Percentiles rank a stretch among this genome's conserved stretches.
Evolutionary conservation across 768 basidiomycete genomes (phyloP).

Genomic region (Termitomyces sp.): DNA sequence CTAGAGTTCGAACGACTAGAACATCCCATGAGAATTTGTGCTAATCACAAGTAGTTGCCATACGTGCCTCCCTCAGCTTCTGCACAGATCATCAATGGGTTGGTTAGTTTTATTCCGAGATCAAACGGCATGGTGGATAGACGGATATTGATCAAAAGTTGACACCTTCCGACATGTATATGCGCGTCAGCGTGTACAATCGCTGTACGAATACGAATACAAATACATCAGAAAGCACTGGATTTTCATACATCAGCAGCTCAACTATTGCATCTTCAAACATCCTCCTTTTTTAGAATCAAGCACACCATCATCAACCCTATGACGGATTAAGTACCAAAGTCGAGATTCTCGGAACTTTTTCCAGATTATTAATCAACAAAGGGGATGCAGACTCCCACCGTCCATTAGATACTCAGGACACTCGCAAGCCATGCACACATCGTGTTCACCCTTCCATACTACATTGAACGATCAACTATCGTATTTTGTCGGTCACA

Average conservation of each 20-base stretch:
- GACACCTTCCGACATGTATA: conserved; percentile 1
- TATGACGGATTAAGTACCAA: not conserved
- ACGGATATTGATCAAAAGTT: conserved; percentile 9
- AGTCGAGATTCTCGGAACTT: conserved; percentile 7
- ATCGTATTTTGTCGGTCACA: not conserved
- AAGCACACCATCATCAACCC: not conserved
- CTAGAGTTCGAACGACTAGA: not conserved
- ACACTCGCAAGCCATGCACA: conserved; percentile 6
- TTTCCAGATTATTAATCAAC: conserved; percentile 9
- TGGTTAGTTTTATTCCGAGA: not conserved
- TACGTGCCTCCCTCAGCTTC: not conserved
- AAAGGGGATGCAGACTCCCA: conserved; percentile 8
- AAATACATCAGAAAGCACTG: conserved; percentile 5
- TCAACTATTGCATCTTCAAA: conserved; percentile 5
- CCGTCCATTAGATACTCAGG: conserved; percentile 1
- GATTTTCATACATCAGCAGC: conserved; percentile 5
- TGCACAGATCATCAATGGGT: not conserved
- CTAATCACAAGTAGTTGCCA: not conserved
- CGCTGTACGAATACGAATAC: not conserved
- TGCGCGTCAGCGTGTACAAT: not conserved
- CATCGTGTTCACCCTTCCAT: conserved; percentile 7
- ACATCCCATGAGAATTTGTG: not conserved
- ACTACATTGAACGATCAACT: not conserved
- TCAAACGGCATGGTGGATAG: conserved; percentile 6
- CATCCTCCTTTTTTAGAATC: not conserved